Base-by-base conservation (phyloP, 345 rosid genomes). In the Murraya koenigii region DNA sequence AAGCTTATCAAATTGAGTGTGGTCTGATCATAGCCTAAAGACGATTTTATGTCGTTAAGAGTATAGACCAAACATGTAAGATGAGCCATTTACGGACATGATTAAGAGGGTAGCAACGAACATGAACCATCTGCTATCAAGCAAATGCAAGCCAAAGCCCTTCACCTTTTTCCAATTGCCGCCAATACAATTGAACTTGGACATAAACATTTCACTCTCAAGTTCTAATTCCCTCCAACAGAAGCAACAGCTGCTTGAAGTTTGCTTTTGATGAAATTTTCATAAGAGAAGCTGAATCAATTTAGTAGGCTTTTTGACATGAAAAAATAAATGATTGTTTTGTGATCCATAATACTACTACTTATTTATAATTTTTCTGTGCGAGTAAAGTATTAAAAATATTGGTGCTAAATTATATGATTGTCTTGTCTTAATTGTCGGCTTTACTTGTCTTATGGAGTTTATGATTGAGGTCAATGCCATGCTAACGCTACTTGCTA, bases 61-160 rank as follows among this genome's bases (percentile, higher is more conserved):
- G 81, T 89, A 89, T 54, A 81, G 66, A 77, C 87, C 79, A 75
- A 89, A 89, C 81, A 89, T 79, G 79, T 85, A 89, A n/a, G 87
- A 74, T 62, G 92, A 87, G 66, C 92, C 92, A 41, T 88, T 81
- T 3, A 84, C 85, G 0, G 90, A 79, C 89, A 87, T 77, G 81
- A 89, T 79, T 32, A 81, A 75, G 38, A 89, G 72, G 30, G 89
- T 65, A 41, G 78, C 85, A 15, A 87, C 84, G 56, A 85, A 83
- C 90, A 87, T 87, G 75, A 87, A 89, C 90, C 89, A 89, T 79
- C 92, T 82, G 66, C 90, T 86, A 19, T 59, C 59, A 28, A 87
- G 58, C 65, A 84, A 75, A 25, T 87, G 88, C 54, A 67, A 28
- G 52, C 79, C 66, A 22, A 87, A 76, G 84, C 78, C 79, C 86